A percentile compares a stretch with the other conserved stretches of the same genome.
phyloP scores from a whole-genome alignment of 768 basidiomycete species.

The Xerocomellus amylosporus region DNA sequence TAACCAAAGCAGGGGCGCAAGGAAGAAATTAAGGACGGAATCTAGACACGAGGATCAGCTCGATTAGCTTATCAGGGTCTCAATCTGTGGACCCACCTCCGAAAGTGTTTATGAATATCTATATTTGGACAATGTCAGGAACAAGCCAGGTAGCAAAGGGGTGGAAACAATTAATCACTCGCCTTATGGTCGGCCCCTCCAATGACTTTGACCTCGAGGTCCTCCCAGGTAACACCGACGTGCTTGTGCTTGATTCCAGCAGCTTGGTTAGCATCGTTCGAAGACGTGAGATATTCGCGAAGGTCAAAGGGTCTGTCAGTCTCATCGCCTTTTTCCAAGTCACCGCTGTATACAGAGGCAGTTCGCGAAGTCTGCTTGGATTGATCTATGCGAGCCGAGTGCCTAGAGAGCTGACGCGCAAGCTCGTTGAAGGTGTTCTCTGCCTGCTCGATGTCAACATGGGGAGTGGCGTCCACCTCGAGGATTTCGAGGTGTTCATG shows the following conservation, averaged over 20 bases:
- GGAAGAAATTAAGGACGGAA: slow-evolving; percentile 51
- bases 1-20: slow-evolving; percentile 49
- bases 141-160: not conserved
- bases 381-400: slow-evolving; percentile 4
- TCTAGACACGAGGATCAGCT: slow-evolving; percentile 31
- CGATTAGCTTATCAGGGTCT: not conserved
- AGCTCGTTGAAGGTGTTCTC: slow-evolving; percentile 57
- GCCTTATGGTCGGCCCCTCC: slow-evolving; percentile 61
- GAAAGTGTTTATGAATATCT: slow-evolving; percentile 59
- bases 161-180: slow-evolving; percentile 1
- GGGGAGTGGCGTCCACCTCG: slow-evolving; percentile 25
- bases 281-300: slow-evolving; percentile 62
- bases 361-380: slow-evolving; percentile 24
- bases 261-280: slow-evolving; percentile 60
- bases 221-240: slow-evolving; percentile 73
- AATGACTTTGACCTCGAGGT: slow-evolving; percentile 58
- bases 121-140: not conserved
- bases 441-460: slow-evolving; percentile 51
- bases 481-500: slow-evolving; percentile 19
- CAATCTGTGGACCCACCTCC: slow-evolving; percentile 42
- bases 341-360: slow-evolving; percentile 29
- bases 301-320: slow-evolving; percentile 51
- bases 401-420: slow-evolving; percentile 36
- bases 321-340: slow-evolving; percentile 42
- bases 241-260: slow-evolving; percentile 73